These are phyloP conservation scores for Diplodia mutila DNA, from an alignment of 2,329 filamentous ascomycete species.

Conservation along the genomic window DNA sequence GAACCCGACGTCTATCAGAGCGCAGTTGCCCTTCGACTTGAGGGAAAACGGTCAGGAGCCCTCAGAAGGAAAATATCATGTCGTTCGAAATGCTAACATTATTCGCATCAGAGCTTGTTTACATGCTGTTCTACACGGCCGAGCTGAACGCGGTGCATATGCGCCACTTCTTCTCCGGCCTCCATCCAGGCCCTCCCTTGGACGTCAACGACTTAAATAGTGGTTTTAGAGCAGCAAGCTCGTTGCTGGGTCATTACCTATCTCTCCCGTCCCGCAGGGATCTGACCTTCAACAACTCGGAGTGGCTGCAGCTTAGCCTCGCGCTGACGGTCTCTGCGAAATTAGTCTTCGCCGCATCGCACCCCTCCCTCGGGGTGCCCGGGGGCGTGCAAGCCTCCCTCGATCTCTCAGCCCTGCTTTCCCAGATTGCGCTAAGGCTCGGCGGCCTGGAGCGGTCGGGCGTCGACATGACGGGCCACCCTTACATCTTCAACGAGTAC, in stretches of 20 bases:
- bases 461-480: slow-evolving; percentile 33
- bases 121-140: slow-evolving; percentile 25
- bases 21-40: not conserved
- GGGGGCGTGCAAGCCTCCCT: slow-evolving; percentile 34
- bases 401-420: slow-evolving; percentile 34
- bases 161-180: not conserved
- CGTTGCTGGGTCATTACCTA: slow-evolving; percentile 37
- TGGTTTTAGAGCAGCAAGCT: not conserved
- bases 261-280: slow-evolving; percentile 42
- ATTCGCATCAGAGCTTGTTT: slow-evolving; percentile 49
- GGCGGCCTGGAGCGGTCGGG: slow-evolving; percentile 34
- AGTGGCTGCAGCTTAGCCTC: slow-evolving; percentile 46
- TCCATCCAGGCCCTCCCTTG: not conserved
- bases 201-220: not conserved
- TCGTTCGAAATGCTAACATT: slow-evolving; percentile 31
- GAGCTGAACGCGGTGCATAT: not conserved
- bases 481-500: slow-evolving; percentile 36
- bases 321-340: slow-evolving; percentile 36
- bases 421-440: slow-evolving; percentile 29
- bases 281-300: slow-evolving; percentile 42
- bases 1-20: not conserved
- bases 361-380: slow-evolving; percentile 32
- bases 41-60: not conserved
- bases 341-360: slow-evolving; percentile 36
- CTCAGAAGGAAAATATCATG: not conserved